Percentiles rank a stretch among this genome's conserved stretches.
phyloP scores from a whole-genome alignment of 2,329 filamentous ascomycete species.

The Aspergillus pseudoterreus region DNA sequence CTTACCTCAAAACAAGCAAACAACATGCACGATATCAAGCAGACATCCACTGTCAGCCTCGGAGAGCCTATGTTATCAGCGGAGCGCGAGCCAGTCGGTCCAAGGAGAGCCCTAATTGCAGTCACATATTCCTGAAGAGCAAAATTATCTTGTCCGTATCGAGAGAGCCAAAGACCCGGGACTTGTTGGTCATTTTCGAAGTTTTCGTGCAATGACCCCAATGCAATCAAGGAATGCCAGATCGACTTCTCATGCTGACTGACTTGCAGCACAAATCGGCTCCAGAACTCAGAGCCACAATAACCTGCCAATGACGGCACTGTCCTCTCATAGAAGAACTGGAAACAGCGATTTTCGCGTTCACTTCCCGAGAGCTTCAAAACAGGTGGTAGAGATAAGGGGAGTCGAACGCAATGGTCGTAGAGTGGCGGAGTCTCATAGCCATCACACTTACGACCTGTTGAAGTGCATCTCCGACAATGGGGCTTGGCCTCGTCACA shows the following conservation, averaged over 20 bases:
- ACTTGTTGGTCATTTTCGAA: conserved; percentile 6
- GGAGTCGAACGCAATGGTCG: conserved; percentile 5
- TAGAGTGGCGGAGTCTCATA: conserved; percentile 12
- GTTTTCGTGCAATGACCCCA: conserved; percentile 27
- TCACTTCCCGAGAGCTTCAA: conserved; percentile 9
- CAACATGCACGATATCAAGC: conserved; percentile 16
- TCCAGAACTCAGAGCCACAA: conserved; percentile 26
- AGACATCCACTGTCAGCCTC: conserved; percentile 11
- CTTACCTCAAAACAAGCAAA: neutral
- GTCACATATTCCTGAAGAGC: conserved; percentile 5
- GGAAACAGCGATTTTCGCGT: conserved; percentile 25
- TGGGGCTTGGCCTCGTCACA: conserved; percentile 30
- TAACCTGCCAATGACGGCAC: conserved; percentile 11
- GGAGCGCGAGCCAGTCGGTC: neutral
- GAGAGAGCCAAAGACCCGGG: conserved; percentile 2
- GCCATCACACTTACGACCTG: conserved; percentile 31
- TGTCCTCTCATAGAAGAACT: conserved; percentile 30
- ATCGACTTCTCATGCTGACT: conserved; percentile 23
- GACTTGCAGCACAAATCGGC: conserved; percentile 18
- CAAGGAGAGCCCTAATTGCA: conserved; percentile 6
- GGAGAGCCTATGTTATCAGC: neutral
- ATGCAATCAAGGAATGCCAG: conserved; percentile 24
- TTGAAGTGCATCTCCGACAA: conserved; percentile 27
- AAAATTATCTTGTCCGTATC: conserved; percentile 3
- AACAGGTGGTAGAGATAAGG: neutral